Conservation (phyloP, 164 flowering plant species). For the Akebia trifoliata region DNA sequence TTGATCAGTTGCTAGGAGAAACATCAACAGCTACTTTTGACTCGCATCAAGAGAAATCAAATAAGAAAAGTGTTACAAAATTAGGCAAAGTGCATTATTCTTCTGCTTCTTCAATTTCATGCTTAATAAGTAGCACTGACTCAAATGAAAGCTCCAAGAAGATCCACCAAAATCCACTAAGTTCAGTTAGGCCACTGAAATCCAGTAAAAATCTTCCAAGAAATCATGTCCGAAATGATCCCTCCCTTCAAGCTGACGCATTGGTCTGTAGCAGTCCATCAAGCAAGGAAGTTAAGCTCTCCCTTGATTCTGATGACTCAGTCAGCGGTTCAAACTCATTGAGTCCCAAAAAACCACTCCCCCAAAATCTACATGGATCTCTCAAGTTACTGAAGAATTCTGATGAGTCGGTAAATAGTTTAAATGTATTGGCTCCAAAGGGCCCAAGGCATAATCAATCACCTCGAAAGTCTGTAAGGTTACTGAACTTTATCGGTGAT, state of each 20-base stretch:
- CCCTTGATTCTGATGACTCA: constrained; percentile 1
- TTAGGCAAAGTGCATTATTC: constrained; percentile 9
- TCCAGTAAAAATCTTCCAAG: constrained; percentile 10
- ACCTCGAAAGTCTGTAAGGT: constrained; percentile 12
- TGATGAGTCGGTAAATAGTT: constrained; percentile 14
- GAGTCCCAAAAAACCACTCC: neutral
- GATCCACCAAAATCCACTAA: constrained; percentile 1
- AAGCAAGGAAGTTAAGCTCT: neutral
- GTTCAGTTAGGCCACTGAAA: constrained; percentile 14
- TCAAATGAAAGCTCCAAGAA: constrained; percentile 11
- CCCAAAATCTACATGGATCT: neutral
- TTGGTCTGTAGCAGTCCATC: neutral
- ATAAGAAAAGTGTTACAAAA: constrained; percentile 13
- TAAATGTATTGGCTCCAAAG: neutral
- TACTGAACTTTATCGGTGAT: constrained; percentile 21
- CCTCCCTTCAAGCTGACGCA: constrained; percentile 12
- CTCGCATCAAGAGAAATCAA: constrained; percentile 3
- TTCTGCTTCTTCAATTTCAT: constrained; percentile 17
- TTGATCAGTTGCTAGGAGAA: constrained; percentile 13
- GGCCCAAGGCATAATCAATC: constrained; percentile 2
- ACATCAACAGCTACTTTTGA: constrained; percentile 13
- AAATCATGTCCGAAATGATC: constrained; percentile 8
- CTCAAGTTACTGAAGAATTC: constrained; percentile 1
- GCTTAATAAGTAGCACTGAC: constrained; percentile 14
- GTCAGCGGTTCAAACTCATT: neutral